These are phyloP conservation scores for Tulasnella sp. DNA, from an alignment of 768 basidiomycete genomes.

Conservation along the genomic window DNA sequence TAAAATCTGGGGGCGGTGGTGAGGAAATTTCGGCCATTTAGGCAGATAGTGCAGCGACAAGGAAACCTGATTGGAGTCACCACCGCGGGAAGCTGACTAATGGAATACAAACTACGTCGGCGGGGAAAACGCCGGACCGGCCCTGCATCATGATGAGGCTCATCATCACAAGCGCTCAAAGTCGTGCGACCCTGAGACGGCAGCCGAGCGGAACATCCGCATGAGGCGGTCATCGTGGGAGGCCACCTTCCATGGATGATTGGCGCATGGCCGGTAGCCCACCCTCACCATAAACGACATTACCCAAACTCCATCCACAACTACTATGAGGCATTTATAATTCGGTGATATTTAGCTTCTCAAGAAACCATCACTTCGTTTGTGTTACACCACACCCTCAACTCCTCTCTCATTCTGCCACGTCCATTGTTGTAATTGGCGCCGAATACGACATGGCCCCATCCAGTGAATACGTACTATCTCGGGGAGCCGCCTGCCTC, in stretches of 20 bases:
- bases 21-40: neutral
- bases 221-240: neutral
- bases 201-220: neutral
- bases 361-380: neutral
- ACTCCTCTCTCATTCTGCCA: neutral
- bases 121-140: neutral
- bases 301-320: neutral
- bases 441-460: neutral
- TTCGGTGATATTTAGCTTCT: neutral
- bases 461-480: neutral
- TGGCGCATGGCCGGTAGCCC: neutral
- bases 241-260: neutral
- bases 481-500: conserved; percentile 15
- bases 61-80: neutral
- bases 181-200: neutral
- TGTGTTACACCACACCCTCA: neutral
- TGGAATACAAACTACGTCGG: neutral
- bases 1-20: neutral
- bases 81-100: neutral
- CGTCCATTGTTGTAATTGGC: neutral
- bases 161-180: neutral
- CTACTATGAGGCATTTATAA: neutral
- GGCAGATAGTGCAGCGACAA: neutral
- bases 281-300: neutral
- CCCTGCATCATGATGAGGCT: neutral